Conservation (phyloP, 345 rosid genomes). For the Pistacia atlantica region DNA sequence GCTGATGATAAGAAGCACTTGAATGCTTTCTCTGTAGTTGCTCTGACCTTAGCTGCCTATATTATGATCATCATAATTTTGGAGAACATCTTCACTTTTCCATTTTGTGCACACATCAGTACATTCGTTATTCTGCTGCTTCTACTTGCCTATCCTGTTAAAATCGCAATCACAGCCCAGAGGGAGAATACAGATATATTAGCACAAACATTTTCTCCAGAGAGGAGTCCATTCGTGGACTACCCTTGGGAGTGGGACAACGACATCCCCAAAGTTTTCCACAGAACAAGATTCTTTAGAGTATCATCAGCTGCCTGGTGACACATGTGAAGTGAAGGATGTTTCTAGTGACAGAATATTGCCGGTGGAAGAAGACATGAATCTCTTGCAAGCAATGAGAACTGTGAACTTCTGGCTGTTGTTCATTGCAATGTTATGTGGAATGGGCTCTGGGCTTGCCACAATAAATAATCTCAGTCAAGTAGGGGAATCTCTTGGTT, state of each 20-base stretch:
- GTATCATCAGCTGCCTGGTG: conserved; percentile 31
- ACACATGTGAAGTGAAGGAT: conserved; percentile 18
- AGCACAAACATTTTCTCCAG: conserved; percentile 29
- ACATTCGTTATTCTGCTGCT: conserved; percentile 48
- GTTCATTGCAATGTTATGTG: conserved; percentile 72
- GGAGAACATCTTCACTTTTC: conserved; percentile 51
- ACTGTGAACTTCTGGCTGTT: conserved; percentile 68
- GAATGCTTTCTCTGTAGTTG: conserved; percentile 66
- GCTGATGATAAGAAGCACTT: conserved; percentile 67
- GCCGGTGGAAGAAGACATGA: conserved; percentile 38
- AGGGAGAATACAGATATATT: conserved; percentile 34
- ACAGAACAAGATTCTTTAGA: conserved; percentile 11
- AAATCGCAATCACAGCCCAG: conserved; percentile 57
- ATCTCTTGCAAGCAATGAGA: conserved; percentile 53
- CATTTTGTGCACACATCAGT: conserved; percentile 49
- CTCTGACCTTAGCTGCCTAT: conserved; percentile 68
- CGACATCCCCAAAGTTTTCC: neutral
- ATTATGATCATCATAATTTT: conserved; percentile 61
- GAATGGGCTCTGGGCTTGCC: conserved; percentile 78
- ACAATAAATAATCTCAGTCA: conserved; percentile 81
- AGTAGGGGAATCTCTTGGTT: conserved; percentile 79
- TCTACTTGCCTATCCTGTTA: conserved; percentile 60
- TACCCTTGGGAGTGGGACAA: conserved; percentile 21
- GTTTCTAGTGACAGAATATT: conserved; percentile 13
- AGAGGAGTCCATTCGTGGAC: conserved; percentile 24